phyloP scores from a whole-genome alignment of 2,329 filamentous ascomycete species.

The Fusarium multiceps region DNA sequence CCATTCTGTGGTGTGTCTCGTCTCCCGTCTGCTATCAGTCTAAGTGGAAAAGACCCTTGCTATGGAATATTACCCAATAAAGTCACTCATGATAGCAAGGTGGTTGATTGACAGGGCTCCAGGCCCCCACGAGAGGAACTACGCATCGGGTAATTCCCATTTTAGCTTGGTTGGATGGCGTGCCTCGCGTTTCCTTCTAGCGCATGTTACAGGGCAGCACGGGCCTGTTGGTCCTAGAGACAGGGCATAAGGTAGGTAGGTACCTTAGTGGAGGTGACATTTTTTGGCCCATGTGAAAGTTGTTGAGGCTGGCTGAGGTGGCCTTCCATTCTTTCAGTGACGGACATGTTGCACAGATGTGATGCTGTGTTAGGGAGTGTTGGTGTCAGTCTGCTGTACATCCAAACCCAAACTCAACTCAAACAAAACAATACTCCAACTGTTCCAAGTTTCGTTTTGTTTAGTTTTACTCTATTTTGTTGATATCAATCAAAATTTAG shows the following conservation, averaged over 20 bases:
- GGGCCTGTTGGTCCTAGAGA: slow-evolving; percentile 5
- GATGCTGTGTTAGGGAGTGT: neutral
- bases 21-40: neutral
- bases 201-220: slow-evolving; percentile 3
- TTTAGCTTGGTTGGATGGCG: slow-evolving; percentile 37
- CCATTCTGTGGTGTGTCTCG: slow-evolving; percentile 21
- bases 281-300: slow-evolving; percentile 31
- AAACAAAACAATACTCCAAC: slow-evolving; percentile 7
- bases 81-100: slow-evolving; percentile 45
- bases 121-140: slow-evolving; percentile 42
- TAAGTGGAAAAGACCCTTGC: slow-evolving; percentile 10
- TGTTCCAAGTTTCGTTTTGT: slow-evolving; percentile 16
- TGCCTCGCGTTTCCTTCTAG: slow-evolving; percentile 33
- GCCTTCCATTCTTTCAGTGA: slow-evolving; percentile 13
- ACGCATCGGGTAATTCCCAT: slow-evolving; percentile 43
- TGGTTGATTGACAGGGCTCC: slow-evolving; percentile 45
- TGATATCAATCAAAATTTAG: slow-evolving; percentile 18
- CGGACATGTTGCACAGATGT: neutral
- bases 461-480: slow-evolving; percentile 15
- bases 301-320: slow-evolving; percentile 22
- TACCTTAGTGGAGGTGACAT: neutral
- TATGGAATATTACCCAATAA: slow-evolving; percentile 39
- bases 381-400: neutral
- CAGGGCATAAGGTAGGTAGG: neutral
- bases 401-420: neutral